A percentile compares a stretch with the other conserved stretches of the same genome.
phyloP scores from a whole-genome alignment of 129 eudicot species.

The Centella asiatica region DNA sequence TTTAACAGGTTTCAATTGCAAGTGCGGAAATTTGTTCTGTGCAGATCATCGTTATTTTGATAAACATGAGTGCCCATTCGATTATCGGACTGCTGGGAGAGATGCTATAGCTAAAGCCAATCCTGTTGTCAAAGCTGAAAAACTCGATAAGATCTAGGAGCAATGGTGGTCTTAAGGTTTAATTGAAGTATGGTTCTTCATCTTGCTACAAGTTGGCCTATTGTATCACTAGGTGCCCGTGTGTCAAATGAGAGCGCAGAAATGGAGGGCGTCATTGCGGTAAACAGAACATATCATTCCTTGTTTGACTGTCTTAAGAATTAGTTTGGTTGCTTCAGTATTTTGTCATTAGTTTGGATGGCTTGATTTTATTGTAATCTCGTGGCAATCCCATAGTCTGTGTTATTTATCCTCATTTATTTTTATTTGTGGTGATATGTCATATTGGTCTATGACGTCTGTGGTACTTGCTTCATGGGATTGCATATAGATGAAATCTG shows the following conservation, averaged over 20 bases:
- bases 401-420: conserved; percentile 19
- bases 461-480: background rate
- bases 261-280: conserved; percentile 23
- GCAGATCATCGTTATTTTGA: conserved; percentile 67
- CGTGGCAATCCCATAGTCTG: conserved; percentile 18
- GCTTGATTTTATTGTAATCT: conserved; percentile 28
- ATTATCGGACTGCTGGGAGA: conserved; percentile 48
- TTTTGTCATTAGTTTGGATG: conserved; percentile 20
- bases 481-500: background rate
- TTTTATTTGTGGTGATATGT: background rate
- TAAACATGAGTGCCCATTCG: conserved; percentile 61
- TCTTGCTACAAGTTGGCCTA: conserved; percentile 20
- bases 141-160: conserved; percentile 56
- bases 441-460: background rate
- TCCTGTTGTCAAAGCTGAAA: conserved; percentile 64
- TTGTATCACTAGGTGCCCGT: too few relatives aligned
- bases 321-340: conserved; percentile 21
- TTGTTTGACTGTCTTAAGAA: conserved; percentile 29
- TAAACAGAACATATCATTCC: conserved; percentile 29
- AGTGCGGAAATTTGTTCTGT: conserved; percentile 64
- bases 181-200: conserved; percentile 20
- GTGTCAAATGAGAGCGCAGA: conserved; percentile 1
- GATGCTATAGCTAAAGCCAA: conserved; percentile 67
- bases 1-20: conserved; percentile 55
- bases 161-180: conserved; percentile 1